A percentile compares a stretch with the other conserved stretches of the same genome.
phyloP scores from a whole-genome alignment of 768 basidiomycete genomes.

The Gymnopilus junonius region DNA sequence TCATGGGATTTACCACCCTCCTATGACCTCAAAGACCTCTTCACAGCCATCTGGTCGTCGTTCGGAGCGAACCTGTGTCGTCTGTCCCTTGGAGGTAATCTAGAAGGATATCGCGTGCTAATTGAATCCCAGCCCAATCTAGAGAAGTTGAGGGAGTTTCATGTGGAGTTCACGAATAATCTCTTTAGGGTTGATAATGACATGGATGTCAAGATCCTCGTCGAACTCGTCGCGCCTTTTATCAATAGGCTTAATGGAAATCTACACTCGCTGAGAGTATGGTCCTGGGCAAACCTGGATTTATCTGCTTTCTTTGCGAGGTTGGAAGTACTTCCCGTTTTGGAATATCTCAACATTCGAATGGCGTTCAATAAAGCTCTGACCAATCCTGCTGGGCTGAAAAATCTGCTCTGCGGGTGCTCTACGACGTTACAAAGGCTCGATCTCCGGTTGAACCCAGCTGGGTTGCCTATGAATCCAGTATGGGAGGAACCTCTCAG shows the following conservation, averaged over 20 bases:
- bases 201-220: conserved; percentile 29
- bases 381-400: conserved; percentile 39
- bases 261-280: conserved; percentile 38
- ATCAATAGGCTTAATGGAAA: conserved; percentile 39
- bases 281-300: conserved; percentile 45
- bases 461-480: conserved; percentile 32
- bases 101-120: conserved; percentile 38
- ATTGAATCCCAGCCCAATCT: conserved; percentile 36
- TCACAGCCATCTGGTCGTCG: conserved; percentile 41
- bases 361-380: conserved; percentile 46
- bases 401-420: conserved; percentile 33
- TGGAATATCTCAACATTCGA: conserved; percentile 38
- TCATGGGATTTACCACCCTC: conserved; percentile 35
- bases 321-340: conserved; percentile 34
- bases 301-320: conserved; percentile 43
- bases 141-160: conserved; percentile 36
- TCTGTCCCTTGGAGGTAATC: conserved; percentile 41
- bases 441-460: conserved; percentile 44
- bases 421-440: conserved; percentile 36
- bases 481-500: conserved; percentile 34
- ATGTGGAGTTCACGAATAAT: conserved; percentile 44
- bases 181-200: conserved; percentile 21
- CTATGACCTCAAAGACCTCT: conserved; percentile 35
- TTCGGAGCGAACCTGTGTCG: conserved; percentile 40
- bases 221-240: conserved; percentile 42